phyloP scores from a whole-genome alignment of 495 filamentous ascomycete species.

The Penicillium arizonense region DNA sequence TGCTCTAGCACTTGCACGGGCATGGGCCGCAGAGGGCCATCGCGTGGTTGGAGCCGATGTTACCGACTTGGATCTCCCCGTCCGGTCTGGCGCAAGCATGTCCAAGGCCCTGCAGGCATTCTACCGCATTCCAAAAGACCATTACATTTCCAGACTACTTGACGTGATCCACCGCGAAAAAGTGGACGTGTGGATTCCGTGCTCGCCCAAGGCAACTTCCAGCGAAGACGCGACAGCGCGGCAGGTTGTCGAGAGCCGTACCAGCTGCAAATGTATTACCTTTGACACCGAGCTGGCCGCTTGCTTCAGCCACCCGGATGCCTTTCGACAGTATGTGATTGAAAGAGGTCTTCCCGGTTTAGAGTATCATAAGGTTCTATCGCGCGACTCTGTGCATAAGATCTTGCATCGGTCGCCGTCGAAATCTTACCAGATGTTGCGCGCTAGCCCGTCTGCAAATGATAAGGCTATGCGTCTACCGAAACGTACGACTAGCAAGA shows the following conservation, averaged over 20 bases:
- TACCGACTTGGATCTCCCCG: constrained; percentile 49
- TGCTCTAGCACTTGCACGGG: constrained; percentile 63
- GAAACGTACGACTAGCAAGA: constrained; percentile 48
- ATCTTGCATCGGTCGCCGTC: constrained; percentile 51
- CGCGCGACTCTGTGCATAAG: constrained; percentile 51
- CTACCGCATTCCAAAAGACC: constrained; percentile 49
- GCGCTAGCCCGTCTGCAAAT: constrained; percentile 49
- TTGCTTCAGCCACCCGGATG: constrained; percentile 55
- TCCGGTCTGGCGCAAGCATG: constrained; percentile 40
- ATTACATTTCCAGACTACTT: constrained; percentile 50
- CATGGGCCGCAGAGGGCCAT: constrained; percentile 65
- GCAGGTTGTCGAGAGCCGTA: constrained; percentile 56
- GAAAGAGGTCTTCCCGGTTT: constrained; percentile 55
- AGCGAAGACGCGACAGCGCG: constrained; percentile 65
- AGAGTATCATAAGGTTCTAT: constrained; percentile 57
- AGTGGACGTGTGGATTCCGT: constrained; percentile 72
- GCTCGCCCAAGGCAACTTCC: constrained; percentile 58
- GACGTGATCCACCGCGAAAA: constrained; percentile 58
- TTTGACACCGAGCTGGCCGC: constrained; percentile 46
- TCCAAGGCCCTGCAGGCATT: constrained; percentile 48
- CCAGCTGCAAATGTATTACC: constrained; percentile 60
- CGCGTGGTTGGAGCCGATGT: constrained; percentile 72
- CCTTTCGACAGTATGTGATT: constrained; percentile 54
- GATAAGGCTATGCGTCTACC: constrained; percentile 56
- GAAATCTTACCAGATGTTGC: constrained; percentile 62